A percentile compares a stretch with the other conserved stretches of the same genome.
Evolutionary conservation across 768 basidiomycete genomes (phyloP).

Genomic region (Paxillus ammoniavirescens): DNA sequence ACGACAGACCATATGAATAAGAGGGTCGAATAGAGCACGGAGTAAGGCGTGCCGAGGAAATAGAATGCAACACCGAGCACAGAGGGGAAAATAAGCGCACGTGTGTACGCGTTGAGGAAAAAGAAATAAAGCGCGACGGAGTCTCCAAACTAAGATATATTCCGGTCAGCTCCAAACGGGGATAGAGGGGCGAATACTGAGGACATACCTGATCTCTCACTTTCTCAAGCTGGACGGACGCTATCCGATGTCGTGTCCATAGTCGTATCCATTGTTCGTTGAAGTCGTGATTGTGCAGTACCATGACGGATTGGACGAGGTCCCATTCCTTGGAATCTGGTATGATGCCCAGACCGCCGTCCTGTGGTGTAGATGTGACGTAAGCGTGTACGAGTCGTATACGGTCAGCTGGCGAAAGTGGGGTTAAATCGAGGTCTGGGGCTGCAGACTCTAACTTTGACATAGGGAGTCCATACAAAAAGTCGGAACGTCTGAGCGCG

Average conservation of each 20-base stretch:
- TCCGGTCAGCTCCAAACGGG: not conserved
- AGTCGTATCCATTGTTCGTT: constrained; percentile 76
- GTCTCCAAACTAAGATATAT: constrained; percentile 62
- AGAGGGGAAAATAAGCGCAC: constrained; percentile 75
- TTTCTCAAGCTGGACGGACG: constrained; percentile 60
- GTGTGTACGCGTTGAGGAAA: constrained; percentile 84
- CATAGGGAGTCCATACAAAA: constrained; percentile 70
- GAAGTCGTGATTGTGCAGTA: constrained; percentile 80
- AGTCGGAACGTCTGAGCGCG: constrained; percentile 62
- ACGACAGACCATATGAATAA: constrained; percentile 81
- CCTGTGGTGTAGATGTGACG: constrained; percentile 65
- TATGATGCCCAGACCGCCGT: constrained; percentile 83
- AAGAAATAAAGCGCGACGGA: constrained; percentile 84
- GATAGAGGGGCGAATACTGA: not conserved
- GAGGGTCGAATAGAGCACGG: constrained; percentile 69
- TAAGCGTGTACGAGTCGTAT: constrained; percentile 74
- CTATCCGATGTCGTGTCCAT: constrained; percentile 68
- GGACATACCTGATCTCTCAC: constrained; percentile 69
- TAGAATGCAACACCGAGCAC: constrained; percentile 66
- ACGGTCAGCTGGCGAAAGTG: constrained; percentile 71
- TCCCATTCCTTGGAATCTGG: constrained; percentile 73
- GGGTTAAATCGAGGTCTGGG: constrained; percentile 41
- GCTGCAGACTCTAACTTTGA: constrained; percentile 42
- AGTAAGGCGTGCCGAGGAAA: constrained; percentile 70
- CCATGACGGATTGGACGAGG: constrained; percentile 77